Percentiles rank a stretch among this genome's conserved stretches.
These are phyloP conservation scores for Candida tetrigidarum DNA, from an alignment of 1,139 yeast species.

Conservation along the genomic window DNA sequence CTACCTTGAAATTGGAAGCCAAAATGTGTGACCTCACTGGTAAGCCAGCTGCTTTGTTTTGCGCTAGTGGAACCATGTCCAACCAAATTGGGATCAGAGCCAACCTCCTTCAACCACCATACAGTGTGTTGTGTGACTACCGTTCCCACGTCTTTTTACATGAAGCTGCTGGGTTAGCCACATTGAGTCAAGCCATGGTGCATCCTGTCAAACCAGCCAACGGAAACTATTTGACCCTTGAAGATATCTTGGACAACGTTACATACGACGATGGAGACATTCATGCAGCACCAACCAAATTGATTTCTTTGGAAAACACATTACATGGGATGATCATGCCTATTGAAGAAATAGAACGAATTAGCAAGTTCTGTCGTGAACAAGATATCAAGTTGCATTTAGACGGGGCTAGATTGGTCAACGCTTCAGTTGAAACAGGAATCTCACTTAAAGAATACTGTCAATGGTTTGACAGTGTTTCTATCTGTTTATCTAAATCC, in stretches of 20 bases:
- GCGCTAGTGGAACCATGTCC: conserved; percentile 89
- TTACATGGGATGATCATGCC: conserved; percentile 85
- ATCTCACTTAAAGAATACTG: conserved; percentile 74
- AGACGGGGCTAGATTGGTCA: conserved; percentile 97
- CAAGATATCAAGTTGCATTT: conserved; percentile 73
- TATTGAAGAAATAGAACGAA: conserved; percentile 73
- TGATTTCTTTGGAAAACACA: conserved; percentile 87
- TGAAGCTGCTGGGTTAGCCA: conserved; percentile 95
- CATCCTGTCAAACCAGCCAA: conserved; percentile 78
- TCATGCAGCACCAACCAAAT: conserved; percentile 87
- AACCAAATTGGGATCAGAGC: conserved; percentile 87
- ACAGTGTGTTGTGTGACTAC: conserved; percentile 80
- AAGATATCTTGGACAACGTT: conserved; percentile 62
- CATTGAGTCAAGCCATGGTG: conserved; percentile 91
- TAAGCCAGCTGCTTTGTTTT: conserved; percentile 80
- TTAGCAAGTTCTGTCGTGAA: conserved; percentile 70
- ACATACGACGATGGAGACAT: conserved; percentile 83
- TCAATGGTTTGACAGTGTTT: conserved; percentile 81
- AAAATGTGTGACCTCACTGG: conserved; percentile 76
- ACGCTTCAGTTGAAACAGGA: conserved; percentile 80
- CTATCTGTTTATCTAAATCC: conserved; percentile 88
- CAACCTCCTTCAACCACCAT: conserved; percentile 84
- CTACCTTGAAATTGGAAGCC: conserved; percentile 67
- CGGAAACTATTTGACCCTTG: conserved; percentile 77
- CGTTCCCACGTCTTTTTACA: conserved; percentile 82